Evolutionary conservation across 352 stramenopile species (phyloP).

Genomic region (Pilasporangium apinafurcum): DNA sequence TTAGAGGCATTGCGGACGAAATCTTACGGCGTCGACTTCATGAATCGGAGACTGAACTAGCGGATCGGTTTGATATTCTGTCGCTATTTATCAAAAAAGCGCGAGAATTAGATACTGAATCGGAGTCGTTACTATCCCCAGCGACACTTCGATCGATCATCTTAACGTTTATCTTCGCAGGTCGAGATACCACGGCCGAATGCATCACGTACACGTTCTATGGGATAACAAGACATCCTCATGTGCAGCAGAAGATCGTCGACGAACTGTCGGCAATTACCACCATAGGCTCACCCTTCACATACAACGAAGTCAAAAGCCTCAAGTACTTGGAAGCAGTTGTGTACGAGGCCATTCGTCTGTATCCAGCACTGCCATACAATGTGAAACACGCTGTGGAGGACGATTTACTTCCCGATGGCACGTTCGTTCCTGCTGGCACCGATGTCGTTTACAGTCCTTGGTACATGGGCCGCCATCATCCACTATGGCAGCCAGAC

Average conservation of each 20-base stretch:
- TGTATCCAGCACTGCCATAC: conserved; percentile 73
- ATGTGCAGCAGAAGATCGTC: conserved; percentile 49
- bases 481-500: conserved; percentile 41
- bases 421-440: conserved; percentile 32
- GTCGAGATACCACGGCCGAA: conserved; percentile 73
- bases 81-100: conserved; percentile 54
- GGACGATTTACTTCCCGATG: conserved; percentile 5
- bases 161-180: conserved; percentile 80
- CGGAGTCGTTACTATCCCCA: conserved; percentile 10
- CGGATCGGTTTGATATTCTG: conserved; percentile 31
- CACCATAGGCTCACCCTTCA: conserved; percentile 10
- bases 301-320: conserved; percentile 48
- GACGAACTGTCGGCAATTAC: conserved; percentile 20
- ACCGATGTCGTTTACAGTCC: conserved; percentile 61
- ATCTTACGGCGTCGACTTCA: conserved; percentile 33
- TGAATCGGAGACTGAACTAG: conserved; percentile 21
- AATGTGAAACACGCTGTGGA: conserved; percentile 42
- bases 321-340: conserved; percentile 69
- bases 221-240: conserved; percentile 42
- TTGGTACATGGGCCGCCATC: conserved; percentile 69
- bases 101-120: conserved; percentile 22
- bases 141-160: conserved; percentile 55
- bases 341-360: conserved; percentile 55
- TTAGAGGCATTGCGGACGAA: conserved; percentile 33
- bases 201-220: conserved; percentile 81